Evolutionary conservation across 225 moss, liverwort and hornwort species (phyloP).

Genomic region (Rhytidiadelphus loreus): DNA sequence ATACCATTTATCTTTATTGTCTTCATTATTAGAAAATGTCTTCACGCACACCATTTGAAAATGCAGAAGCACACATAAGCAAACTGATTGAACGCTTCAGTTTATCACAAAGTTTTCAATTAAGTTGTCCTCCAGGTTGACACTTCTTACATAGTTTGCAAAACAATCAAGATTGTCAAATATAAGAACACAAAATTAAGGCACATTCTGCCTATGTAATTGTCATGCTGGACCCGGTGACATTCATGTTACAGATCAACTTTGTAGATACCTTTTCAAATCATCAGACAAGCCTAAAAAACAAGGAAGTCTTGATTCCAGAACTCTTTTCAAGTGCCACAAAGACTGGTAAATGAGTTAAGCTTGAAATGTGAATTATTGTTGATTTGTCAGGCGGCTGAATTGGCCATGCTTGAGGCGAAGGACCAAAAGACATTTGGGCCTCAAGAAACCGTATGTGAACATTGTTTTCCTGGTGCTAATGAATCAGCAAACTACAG

Average conservation of each 20-base stretch:
- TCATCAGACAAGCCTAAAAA: neutral
- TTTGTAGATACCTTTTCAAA: neutral
- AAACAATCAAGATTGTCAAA: neutral
- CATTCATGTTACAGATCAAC: neutral
- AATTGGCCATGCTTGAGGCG: slow-evolving; percentile 70
- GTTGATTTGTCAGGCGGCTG: slow-evolving; percentile 41
- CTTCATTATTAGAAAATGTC: too few relatives aligned
- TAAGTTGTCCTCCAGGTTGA: neutral
- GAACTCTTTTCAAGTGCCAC: neutral
- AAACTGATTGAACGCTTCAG: neutral
- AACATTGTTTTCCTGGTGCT: neutral
- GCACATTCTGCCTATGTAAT: neutral
- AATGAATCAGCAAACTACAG: neutral
- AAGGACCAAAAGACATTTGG: slow-evolving; percentile 64
- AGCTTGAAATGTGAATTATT: neutral
- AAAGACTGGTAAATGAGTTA: neutral
- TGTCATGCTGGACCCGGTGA: neutral
- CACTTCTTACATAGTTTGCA: neutral
- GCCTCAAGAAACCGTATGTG: neutral
- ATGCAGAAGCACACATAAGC: neutral
- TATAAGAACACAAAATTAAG: neutral
- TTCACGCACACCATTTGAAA: slow-evolving; percentile 13
- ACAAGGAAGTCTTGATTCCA: neutral
- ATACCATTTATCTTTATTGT: slow-evolving; percentile 26
- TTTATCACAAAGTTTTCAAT: neutral